Percentiles rank a stretch among this genome's conserved stretches.
phyloP scores from a whole-genome alignment of 331 rosid species.

The Cydonia oblonga region DNA sequence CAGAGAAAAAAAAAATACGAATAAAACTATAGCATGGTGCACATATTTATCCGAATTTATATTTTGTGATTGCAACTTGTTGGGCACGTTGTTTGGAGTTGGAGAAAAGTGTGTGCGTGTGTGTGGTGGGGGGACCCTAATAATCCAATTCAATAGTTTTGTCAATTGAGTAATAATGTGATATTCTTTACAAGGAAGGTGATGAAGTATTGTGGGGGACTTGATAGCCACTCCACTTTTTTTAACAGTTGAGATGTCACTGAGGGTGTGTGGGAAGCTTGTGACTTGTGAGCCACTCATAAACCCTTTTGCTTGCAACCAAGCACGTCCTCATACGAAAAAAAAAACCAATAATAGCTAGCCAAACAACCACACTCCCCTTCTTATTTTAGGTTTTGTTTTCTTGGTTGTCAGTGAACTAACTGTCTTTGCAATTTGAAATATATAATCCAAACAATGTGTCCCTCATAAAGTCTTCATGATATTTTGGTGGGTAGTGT shows the following conservation, averaged over 20 bases:
- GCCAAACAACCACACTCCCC: neutral
- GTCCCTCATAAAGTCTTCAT: neutral
- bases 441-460: neutral
- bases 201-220: conserved; percentile 6
- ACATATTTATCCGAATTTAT: neutral
- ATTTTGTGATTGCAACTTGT: neutral
- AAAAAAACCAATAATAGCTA: neutral
- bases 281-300: conserved; percentile 17
- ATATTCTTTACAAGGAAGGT: neutral
- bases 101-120: neutral
- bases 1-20: neutral
- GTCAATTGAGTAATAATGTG: neutral
- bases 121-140: neutral
- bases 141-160: neutral
- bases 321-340: conserved; percentile 12
- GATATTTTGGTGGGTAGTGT: neutral
- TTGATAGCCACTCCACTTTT: conserved; percentile 29
- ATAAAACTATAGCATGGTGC: neutral
- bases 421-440: conserved; percentile 1
- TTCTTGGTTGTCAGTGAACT: conserved; percentile 14
- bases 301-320: conserved; percentile 21
- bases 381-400: neutral
- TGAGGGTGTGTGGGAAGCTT: conserved; percentile 4
- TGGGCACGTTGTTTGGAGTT: neutral
- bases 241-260: conserved; percentile 14